phyloP scores from a whole-genome alignment of 2,329 filamentous ascomycete genomes.

The Fusarium miscanthi region DNA sequence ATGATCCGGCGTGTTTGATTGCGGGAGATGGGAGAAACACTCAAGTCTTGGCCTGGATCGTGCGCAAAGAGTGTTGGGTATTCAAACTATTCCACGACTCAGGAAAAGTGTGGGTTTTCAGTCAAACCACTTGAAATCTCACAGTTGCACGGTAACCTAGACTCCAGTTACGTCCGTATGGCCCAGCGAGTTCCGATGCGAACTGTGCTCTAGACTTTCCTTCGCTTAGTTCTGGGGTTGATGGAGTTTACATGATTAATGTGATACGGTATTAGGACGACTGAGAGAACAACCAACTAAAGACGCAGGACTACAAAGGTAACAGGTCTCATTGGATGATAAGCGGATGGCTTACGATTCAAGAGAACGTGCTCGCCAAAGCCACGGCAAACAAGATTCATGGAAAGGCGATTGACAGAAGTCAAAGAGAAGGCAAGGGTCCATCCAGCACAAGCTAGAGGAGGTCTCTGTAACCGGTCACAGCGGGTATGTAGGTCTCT shows the following conservation, averaged over 20 bases:
- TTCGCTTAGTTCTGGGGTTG: background rate
- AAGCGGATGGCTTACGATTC: conserved; percentile 3
- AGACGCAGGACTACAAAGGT: background rate
- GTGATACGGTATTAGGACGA: background rate
- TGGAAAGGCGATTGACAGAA: conserved; percentile 1
- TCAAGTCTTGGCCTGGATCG: background rate
- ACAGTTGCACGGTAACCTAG: background rate
- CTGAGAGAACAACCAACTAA: background rate
- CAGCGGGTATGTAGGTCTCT: conserved; percentile 47
- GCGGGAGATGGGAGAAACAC: background rate
- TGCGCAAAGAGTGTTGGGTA: background rate
- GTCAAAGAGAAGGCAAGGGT: conserved; percentile 26
- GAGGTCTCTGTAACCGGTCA: conserved; percentile 36
- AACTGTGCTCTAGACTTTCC: background rate
- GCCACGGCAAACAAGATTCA: conserved; percentile 16
- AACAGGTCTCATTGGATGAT: conserved; percentile 5
- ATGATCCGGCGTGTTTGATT: background rate
- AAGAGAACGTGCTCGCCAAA: conserved; percentile 9
- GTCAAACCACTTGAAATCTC: background rate
- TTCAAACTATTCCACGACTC: background rate
- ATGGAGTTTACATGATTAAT: background rate
- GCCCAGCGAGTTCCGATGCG: background rate
- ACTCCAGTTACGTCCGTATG: background rate
- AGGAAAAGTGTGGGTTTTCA: background rate
- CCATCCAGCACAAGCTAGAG: conserved; percentile 19